These are phyloP conservation scores for Polygonum aviculare DNA, from an alignment of 148 eudicot genomes.

Conservation along the genomic window DNA sequence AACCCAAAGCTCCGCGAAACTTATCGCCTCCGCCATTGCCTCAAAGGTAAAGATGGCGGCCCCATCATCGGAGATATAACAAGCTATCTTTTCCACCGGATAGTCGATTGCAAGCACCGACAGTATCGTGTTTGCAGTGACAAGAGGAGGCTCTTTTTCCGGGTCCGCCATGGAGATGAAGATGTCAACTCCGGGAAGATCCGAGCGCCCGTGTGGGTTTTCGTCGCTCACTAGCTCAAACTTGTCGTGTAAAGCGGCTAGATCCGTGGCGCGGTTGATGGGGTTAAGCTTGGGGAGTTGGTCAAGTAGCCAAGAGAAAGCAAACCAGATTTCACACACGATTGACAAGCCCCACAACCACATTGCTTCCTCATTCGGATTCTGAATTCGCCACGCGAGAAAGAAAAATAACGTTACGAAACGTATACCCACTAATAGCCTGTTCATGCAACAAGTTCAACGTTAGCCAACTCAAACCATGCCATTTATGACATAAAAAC, in stretches of 20 bases:
- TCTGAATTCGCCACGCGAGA: conserved; percentile 51
- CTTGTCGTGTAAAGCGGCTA: conserved; percentile 61
- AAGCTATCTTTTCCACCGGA: conserved; percentile 69
- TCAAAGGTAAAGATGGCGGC: conserved; percentile 79
- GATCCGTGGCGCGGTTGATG: conserved; percentile 67
- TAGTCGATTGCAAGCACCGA: conserved; percentile 76
- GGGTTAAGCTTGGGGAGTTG: conserved; percentile 88
- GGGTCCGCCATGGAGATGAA: conserved; percentile 90
- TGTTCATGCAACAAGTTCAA: conserved; percentile 20
- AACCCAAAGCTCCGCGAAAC: conserved; percentile 75
- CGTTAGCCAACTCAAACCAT: conserved; percentile 1
- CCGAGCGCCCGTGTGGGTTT: conserved; percentile 77
- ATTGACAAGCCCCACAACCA: conserved; percentile 79
- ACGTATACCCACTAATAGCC: conserved; percentile 60
- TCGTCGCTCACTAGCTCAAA: conserved; percentile 45
- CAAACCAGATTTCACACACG: conserved; percentile 79
- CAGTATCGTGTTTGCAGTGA: conserved; percentile 76
- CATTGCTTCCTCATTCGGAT: conserved; percentile 69
- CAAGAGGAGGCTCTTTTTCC: conserved; percentile 87
- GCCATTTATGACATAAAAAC: too few relatives aligned
- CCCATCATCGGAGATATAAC: conserved; percentile 87
- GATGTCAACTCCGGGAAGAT: conserved; percentile 75
- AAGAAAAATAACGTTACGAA: conserved; percentile 42
- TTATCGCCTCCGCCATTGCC: conserved; percentile 95
- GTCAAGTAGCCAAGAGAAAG: conserved; percentile 88